phyloP scores from a whole-genome alignment of 2,329 filamentous ascomycete species.

The Trichoderma koningii region DNA sequence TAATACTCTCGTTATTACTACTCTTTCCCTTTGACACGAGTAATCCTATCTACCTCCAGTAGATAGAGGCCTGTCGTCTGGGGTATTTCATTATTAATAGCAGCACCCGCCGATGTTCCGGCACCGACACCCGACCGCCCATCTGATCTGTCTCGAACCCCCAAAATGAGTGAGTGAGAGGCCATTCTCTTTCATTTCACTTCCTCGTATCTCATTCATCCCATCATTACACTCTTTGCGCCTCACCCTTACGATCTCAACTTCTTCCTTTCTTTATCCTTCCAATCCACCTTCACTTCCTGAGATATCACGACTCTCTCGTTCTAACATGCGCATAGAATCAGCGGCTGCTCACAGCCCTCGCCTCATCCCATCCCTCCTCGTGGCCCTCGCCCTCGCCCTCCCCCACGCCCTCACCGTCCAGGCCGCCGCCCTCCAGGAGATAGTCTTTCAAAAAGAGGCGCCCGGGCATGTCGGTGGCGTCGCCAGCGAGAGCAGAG shows the following conservation, averaged over 20 bases:
- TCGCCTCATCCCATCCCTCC: constrained; percentile 14
- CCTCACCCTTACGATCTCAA: not conserved
- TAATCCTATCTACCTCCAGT: not conserved
- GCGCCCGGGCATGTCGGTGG: constrained; percentile 52
- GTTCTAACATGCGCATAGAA: constrained; percentile 19
- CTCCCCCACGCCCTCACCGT: constrained; percentile 13
- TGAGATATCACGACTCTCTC: not conserved
- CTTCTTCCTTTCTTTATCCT: not conserved
- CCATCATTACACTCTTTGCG: not conserved
- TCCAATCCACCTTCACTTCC: not conserved
- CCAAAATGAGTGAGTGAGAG: constrained; percentile 16
- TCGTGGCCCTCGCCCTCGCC: constrained; percentile 11
- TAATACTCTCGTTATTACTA: not conserved
- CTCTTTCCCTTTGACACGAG: not conserved
- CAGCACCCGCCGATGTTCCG: constrained; percentile 10
- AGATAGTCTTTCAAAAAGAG: constrained; percentile 32
- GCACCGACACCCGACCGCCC: constrained; percentile 9
- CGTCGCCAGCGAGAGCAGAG: constrained; percentile 67
- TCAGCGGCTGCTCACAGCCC: not conserved
- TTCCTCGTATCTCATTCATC: not conserved
- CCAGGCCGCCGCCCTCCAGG: constrained; percentile 29
- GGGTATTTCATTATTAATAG: constrained; percentile 11
- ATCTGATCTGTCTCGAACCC: not conserved
- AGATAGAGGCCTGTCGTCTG: not conserved
- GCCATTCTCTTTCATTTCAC: not conserved